Percentiles rank a stretch among this genome's conserved stretches.
Conservation (phyloP, 1,139 yeast species). For the Kodamaea anthophila region DNA sequence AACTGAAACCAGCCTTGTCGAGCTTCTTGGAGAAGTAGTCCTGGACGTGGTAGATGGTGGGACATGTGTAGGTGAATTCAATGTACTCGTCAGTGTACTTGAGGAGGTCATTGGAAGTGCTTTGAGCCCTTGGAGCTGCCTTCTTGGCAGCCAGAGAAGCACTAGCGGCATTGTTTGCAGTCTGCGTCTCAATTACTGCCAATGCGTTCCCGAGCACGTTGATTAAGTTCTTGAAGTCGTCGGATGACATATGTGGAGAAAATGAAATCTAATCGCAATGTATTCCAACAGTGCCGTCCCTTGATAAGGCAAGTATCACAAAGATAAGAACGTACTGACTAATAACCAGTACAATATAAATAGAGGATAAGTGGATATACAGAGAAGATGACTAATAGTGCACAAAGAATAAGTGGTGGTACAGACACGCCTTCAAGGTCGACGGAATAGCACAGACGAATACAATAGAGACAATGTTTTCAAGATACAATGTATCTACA, state of each 20-base stretch:
- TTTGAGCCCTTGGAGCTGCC: too few relatives aligned
- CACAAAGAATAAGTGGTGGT: too few relatives aligned
- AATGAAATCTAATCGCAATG: too few relatives aligned
- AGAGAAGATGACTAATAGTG: too few relatives aligned
- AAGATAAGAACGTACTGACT: too few relatives aligned
- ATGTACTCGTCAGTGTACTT: slow-evolving; percentile 45
- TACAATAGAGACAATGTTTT: too few relatives aligned
- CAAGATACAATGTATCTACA: too few relatives aligned
- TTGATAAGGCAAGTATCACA: neutral
- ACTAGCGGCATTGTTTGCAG: neutral
- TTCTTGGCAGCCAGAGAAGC: slow-evolving; percentile 3
- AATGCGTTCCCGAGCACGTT: slow-evolving; percentile 8
- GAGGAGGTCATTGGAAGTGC: too few relatives aligned
- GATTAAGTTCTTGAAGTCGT: slow-evolving; percentile 8
- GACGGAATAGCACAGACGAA: too few relatives aligned
- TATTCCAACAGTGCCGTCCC: neutral
- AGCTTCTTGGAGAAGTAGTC: slow-evolving; percentile 36
- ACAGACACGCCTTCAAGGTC: too few relatives aligned
- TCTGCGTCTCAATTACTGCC: slow-evolving; percentile 6
- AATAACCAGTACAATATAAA: too few relatives aligned
- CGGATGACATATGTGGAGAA: slow-evolving; percentile 4
- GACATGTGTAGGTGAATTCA: slow-evolving; percentile 52
- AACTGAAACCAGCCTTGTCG: slow-evolving; percentile 46
- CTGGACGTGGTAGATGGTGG: slow-evolving; percentile 60
- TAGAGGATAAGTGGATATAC: too few relatives aligned